A percentile compares a stretch with the other conserved stretches of the same genome.
These are phyloP conservation scores for Amanita rubescens DNA, from an alignment of 768 basidiomycete species.

Conservation along the genomic window DNA sequence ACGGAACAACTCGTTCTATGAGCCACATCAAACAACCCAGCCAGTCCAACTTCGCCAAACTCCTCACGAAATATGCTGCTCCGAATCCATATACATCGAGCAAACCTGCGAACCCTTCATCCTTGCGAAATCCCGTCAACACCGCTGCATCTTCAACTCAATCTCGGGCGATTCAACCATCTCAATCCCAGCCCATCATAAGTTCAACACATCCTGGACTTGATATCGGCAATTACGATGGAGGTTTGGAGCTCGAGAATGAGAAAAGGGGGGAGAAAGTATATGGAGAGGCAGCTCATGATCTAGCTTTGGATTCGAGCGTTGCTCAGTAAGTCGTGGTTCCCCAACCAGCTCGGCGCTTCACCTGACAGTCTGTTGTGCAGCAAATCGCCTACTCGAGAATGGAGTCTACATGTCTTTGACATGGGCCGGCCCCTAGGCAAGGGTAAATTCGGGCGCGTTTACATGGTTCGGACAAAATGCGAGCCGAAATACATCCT, in stretches of 20 bases:
- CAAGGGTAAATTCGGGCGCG: conserved; percentile 98
- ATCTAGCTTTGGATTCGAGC: conserved; percentile 83
- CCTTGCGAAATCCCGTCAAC: conserved; percentile 32
- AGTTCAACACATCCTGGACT: conserved; percentile 30
- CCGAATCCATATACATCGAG: conserved; percentile 41
- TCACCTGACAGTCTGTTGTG: background rate
- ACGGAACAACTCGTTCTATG: conserved; percentile 20
- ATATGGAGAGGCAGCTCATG: conserved; percentile 69
- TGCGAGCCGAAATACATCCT: conserved; percentile 84
- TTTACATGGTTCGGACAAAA: conserved; percentile 97
- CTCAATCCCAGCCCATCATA: conserved; percentile 13
- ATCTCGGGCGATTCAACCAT: conserved; percentile 3
- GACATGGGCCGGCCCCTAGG: conserved; percentile 95
- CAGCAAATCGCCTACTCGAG: conserved; percentile 67
- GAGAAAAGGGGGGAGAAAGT: conserved; percentile 71
- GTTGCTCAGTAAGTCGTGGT: conserved; percentile 45
- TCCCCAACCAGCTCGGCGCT: background rate
- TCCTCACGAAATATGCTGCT: conserved; percentile 67
- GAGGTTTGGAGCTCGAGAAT: conserved; percentile 90
- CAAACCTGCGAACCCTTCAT: conserved; percentile 33
- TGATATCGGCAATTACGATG: conserved; percentile 90
- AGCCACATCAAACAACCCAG: conserved; percentile 45
- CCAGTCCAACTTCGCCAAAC: conserved; percentile 58
- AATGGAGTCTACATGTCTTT: conserved; percentile 81
- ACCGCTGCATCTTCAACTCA: conserved; percentile 13